Evolutionary conservation across 108 stramenopile genomes (phyloP).

Genomic region (Skeletonema tropicum): DNA sequence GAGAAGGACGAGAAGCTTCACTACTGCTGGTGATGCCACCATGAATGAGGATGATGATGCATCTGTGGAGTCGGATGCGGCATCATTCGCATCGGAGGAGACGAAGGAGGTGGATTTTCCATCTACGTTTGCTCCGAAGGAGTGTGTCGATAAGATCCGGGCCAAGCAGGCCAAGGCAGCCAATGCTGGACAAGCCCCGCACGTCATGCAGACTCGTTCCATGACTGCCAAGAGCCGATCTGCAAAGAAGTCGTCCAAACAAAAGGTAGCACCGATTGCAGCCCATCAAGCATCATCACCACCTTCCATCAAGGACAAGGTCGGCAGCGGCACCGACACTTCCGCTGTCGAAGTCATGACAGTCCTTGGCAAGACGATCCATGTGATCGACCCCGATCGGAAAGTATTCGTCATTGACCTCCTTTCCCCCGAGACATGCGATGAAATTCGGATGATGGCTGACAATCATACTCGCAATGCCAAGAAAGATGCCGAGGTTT

Average conservation of each 20-base stretch:
- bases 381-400: slow-evolving; percentile 44
- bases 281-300: slow-evolving; percentile 31
- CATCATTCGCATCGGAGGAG: too few species aligned
- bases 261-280: neutral
- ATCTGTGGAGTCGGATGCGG: neutral
- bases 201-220: slow-evolving; percentile 10
- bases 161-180: slow-evolving; percentile 7
- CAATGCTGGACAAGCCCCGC: neutral
- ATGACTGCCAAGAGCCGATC: slow-evolving; percentile 19
- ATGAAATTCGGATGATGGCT: slow-evolving; percentile 47
- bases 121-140: slow-evolving; percentile 39
- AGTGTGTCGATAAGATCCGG: slow-evolving; percentile 30
- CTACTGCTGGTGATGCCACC: neutral
- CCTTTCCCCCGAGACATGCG: slow-evolving; percentile 52
- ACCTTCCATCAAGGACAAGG: slow-evolving; percentile 7
- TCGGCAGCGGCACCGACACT: neutral
- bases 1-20: neutral
- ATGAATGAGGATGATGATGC: slow-evolving; percentile 5
- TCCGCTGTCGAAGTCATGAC: slow-evolving; percentile 19
- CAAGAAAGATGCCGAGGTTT: slow-evolving; percentile 18
- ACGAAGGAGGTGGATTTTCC: slow-evolving; percentile 22
- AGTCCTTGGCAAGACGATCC: slow-evolving; percentile 43
- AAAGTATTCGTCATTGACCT: slow-evolving; percentile 61
- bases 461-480: slow-evolving; percentile 46
- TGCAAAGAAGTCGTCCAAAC: neutral